Evolutionary conservation across 495 filamentous ascomycete genomes (phyloP).

Genomic region (Xylona heveae): DNA sequence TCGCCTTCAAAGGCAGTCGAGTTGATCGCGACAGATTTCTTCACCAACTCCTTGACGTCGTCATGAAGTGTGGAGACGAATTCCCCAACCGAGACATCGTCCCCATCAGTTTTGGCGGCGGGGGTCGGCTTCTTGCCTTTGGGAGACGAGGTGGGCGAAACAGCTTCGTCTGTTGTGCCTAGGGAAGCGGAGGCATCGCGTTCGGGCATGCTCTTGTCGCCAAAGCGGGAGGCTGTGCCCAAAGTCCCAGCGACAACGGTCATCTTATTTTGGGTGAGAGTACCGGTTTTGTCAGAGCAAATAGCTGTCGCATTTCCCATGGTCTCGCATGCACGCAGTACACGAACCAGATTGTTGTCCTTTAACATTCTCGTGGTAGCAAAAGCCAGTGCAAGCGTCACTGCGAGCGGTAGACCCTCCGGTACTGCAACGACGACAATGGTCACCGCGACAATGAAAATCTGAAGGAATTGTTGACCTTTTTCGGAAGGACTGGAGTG

Average conservation of each 20-base stretch:
- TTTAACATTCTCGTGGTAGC: slow-evolving; percentile 49
- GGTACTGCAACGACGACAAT: slow-evolving; percentile 54
- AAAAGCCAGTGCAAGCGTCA: slow-evolving; percentile 48
- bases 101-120: slow-evolving; percentile 8
- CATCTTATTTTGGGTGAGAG: slow-evolving; percentile 53
- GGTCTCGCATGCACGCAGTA: slow-evolving; percentile 44
- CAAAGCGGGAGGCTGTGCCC: slow-evolving; percentile 31
- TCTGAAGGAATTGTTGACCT: slow-evolving; percentile 40
- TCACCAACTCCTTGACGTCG: slow-evolving; percentile 24
- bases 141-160: background rate
- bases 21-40: slow-evolving; percentile 42
- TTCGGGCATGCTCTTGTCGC: slow-evolving; percentile 9
- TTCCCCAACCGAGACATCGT: slow-evolving; percentile 14
- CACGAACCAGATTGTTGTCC: slow-evolving; percentile 46
- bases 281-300: slow-evolving; percentile 52
- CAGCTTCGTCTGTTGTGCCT: slow-evolving; percentile 6
- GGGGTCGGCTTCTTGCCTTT: too few relatives aligned
- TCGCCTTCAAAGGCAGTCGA: slow-evolving; percentile 45
- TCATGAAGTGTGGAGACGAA: slow-evolving; percentile 21
- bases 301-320: slow-evolving; percentile 54
- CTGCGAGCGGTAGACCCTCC: slow-evolving; percentile 44
- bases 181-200: slow-evolving; percentile 1
- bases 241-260: slow-evolving; percentile 41
- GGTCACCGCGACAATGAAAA: slow-evolving; percentile 48
- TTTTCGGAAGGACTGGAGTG: slow-evolving; percentile 27